phyloP scores from a whole-genome alignment of 2,329 filamentous ascomycete species.

The Cytospora paraplurivora region DNA sequence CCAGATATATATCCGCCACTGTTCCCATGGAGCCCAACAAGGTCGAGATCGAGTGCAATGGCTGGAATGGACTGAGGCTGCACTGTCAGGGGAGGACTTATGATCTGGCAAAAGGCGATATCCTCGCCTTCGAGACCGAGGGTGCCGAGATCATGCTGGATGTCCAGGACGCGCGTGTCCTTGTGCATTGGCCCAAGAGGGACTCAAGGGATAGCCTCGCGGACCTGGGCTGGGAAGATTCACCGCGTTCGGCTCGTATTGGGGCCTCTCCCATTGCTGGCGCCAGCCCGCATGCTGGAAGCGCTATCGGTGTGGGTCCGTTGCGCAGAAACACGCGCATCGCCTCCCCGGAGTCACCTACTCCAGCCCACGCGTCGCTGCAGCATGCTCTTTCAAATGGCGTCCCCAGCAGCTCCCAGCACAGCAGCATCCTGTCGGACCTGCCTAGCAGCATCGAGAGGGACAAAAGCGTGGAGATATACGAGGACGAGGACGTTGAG shows the following conservation, averaged over 20 bases:
- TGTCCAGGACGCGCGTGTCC: slow-evolving; percentile 87
- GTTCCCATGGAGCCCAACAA: slow-evolving; percentile 69
- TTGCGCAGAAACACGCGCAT: slow-evolving; percentile 60
- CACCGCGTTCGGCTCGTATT: slow-evolving; percentile 46
- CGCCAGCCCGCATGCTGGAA: slow-evolving; percentile 37
- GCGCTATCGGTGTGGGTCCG: slow-evolving; percentile 43
- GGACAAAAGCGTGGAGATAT: slow-evolving; percentile 60
- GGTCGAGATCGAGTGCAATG: slow-evolving; percentile 86
- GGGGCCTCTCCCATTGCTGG: slow-evolving; percentile 32
- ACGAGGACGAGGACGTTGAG: slow-evolving; percentile 68
- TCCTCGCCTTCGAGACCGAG: slow-evolving; percentile 86
- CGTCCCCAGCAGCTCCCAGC: slow-evolving; percentile 34
- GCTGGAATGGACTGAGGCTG: slow-evolving; percentile 94
- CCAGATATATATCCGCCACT: slow-evolving; percentile 73
- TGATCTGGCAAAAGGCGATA: slow-evolving; percentile 84
- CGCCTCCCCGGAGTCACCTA: slow-evolving; percentile 73
- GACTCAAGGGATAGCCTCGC: slow-evolving; percentile 55
- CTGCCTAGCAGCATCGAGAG: slow-evolving; percentile 36
- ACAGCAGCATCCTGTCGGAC: slow-evolving; percentile 42
- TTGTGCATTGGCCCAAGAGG: slow-evolving; percentile 81
- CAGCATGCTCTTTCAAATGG: slow-evolving; percentile 40
- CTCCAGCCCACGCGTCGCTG: slow-evolving; percentile 44
- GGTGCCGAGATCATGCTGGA: slow-evolving; percentile 91
- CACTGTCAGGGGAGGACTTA: slow-evolving; percentile 88
- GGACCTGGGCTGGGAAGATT: slow-evolving; percentile 73